Conservation (phyloP, 2,329 filamentous ascomycete species). For the Shiraia sp. region DNA sequence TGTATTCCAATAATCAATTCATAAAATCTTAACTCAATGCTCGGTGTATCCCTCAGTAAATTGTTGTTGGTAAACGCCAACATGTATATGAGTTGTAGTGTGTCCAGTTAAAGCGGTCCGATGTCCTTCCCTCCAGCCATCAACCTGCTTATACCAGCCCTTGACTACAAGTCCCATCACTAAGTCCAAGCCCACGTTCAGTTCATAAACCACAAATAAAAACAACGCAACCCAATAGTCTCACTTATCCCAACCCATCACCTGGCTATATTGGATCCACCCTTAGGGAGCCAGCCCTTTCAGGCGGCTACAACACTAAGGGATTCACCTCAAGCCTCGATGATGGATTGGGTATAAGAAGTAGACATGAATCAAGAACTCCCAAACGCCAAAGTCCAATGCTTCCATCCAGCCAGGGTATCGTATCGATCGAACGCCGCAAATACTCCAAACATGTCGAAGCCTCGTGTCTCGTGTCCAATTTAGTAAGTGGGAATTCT, state of each 20-base stretch:
- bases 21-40: too few species aligned
- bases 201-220: too few species aligned
- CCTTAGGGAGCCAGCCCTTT: constrained; percentile 24
- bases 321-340: constrained; percentile 22
- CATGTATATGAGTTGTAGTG: too few species aligned
- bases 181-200: too few species aligned
- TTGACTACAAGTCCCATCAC: too few species aligned
- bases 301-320: constrained; percentile 22
- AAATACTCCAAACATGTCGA: constrained; percentile 10
- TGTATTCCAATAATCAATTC: too few species aligned
- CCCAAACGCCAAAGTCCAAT: constrained; percentile 1
- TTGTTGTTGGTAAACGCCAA: too few species aligned
- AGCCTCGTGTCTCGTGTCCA: constrained; percentile 3
- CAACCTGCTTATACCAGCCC: too few species aligned
- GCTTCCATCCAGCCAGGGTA: constrained; percentile 19
- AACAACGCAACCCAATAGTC: constrained; percentile 1
- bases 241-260: constrained; percentile 9
- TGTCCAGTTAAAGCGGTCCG: too few species aligned
- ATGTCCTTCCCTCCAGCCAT: too few species aligned
- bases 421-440: constrained; percentile 22
- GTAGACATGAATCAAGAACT: constrained; percentile 4
- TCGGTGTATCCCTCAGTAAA: too few species aligned
- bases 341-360: constrained; percentile 1
- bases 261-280: constrained; percentile 21
- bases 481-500: constrained; percentile 38